Evolutionary conservation across 1,284 basidiomycete genomes (phyloP).

Genomic region (Lentinula novae-zelandiae): DNA sequence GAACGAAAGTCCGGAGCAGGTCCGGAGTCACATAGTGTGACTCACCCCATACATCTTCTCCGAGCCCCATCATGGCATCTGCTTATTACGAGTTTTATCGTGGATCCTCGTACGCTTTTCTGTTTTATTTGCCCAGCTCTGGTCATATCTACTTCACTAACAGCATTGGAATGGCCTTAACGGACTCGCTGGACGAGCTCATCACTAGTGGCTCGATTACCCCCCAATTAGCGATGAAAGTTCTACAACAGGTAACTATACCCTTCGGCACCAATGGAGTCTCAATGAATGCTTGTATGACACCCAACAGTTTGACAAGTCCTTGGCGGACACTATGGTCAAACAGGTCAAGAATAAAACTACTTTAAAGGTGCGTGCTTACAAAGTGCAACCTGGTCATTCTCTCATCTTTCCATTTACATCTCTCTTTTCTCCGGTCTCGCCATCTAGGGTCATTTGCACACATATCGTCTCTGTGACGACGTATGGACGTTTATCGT

Average conservation of each 20-base stretch:
- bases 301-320: constrained; percentile 83
- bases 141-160: too few relatives aligned
- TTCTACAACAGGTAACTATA: constrained; percentile 82
- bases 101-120: constrained; percentile 70
- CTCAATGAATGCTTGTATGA: constrained; percentile 7
- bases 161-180: constrained; percentile 61
- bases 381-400: neutral
- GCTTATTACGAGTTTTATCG: constrained; percentile 90
- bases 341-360: constrained; percentile 93
- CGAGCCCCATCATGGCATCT: neutral
- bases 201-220: constrained; percentile 97
- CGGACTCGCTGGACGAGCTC: constrained; percentile 98
- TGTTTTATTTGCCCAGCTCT: neutral
- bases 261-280: neutral
- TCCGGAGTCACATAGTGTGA: too few relatives aligned
- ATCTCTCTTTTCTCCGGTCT: neutral
- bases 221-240: constrained; percentile 96
- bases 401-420: neutral
- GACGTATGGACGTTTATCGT: constrained; percentile 98
- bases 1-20: too few relatives aligned
- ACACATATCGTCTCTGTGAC: constrained; percentile 92
- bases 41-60: neutral
- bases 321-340: constrained; percentile 84
- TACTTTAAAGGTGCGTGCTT: constrained; percentile 69
- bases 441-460: constrained; percentile 72